phyloP scores from a whole-genome alignment of 176 grass and related monocot genomes.

The Carex myosuroides region DNA sequence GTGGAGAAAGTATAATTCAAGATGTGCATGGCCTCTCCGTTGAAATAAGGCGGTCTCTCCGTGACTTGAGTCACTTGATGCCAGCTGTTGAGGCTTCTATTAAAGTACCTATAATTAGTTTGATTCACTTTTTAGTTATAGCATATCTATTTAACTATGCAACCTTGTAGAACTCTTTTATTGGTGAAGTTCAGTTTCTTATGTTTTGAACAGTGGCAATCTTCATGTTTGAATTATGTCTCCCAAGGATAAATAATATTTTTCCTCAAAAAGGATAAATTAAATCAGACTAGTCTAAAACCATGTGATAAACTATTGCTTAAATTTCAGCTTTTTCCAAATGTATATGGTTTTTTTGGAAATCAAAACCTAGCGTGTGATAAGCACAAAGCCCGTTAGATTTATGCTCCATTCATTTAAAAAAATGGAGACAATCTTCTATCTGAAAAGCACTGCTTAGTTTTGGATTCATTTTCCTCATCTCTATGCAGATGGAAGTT shows the following conservation, averaged over 20 bases:
- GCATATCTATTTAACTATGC: background rate
- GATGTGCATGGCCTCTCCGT: conserved; percentile 85
- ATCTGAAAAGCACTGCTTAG: background rate
- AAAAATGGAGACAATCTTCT: background rate
- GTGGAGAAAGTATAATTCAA: conserved; percentile 90
- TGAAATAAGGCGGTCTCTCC: conserved; percentile 64
- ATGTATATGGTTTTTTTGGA: background rate
- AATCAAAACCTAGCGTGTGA: background rate
- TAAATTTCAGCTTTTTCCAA: background rate
- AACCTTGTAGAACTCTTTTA: background rate
- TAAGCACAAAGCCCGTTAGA: background rate
- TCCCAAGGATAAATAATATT: background rate
- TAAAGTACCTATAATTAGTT: conserved; percentile 47
- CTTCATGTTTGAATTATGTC: background rate
- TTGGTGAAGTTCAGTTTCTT: background rate
- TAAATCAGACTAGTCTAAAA: background rate
- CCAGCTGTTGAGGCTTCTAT: conserved; percentile 69
- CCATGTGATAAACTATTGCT: background rate
- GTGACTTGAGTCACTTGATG: conserved; percentile 83
- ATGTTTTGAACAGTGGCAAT: background rate
- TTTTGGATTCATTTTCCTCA: background rate
- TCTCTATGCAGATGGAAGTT: conserved; percentile 53
- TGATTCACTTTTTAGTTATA: background rate
- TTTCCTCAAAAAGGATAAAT: background rate
- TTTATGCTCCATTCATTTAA: background rate